phyloP scores from a whole-genome alignment of 2,329 filamentous ascomycete species.

The Chaetomiaceae sp. region DNA sequence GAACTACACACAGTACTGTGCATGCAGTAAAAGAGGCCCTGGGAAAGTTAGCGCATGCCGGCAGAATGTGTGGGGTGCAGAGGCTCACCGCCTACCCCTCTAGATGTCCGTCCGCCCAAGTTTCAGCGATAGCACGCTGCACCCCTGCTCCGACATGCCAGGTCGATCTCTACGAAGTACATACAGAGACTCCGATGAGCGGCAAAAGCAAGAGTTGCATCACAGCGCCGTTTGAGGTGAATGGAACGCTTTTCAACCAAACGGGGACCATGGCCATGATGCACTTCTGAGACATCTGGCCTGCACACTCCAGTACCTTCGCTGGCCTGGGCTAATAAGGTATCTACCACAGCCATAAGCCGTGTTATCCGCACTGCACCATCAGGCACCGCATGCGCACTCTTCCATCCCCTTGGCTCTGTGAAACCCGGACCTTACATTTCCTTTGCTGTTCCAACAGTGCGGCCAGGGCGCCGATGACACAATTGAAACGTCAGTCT shows the following conservation, averaged over 20 bases:
- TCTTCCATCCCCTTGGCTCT: background rate
- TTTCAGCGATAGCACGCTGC: too few species aligned
- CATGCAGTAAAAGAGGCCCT: background rate
- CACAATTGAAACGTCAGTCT: background rate
- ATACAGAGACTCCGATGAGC: background rate
- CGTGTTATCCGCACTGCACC: too few species aligned
- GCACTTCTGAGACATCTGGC: background rate
- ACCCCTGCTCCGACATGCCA: background rate
- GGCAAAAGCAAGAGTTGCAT: background rate
- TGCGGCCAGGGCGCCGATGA: background rate
- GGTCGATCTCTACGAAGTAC: background rate
- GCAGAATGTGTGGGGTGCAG: slow-evolving; percentile 8
- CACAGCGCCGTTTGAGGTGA: background rate
- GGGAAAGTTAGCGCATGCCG: background rate
- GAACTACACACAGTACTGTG: too few species aligned
- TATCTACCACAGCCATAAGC: too few species aligned
- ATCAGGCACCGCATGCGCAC: background rate
- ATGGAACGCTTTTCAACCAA: too few species aligned
- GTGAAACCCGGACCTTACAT: background rate
- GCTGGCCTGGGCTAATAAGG: too few species aligned
- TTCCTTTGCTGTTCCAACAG: background rate
- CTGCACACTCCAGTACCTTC: too few species aligned
- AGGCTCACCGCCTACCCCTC: slow-evolving; percentile 8
- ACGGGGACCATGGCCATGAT: background rate
- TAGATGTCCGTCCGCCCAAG: too few species aligned